phyloP scores from a whole-genome alignment of 2,329 filamentous ascomycete genomes.

The Fusarium tupiense region DNA sequence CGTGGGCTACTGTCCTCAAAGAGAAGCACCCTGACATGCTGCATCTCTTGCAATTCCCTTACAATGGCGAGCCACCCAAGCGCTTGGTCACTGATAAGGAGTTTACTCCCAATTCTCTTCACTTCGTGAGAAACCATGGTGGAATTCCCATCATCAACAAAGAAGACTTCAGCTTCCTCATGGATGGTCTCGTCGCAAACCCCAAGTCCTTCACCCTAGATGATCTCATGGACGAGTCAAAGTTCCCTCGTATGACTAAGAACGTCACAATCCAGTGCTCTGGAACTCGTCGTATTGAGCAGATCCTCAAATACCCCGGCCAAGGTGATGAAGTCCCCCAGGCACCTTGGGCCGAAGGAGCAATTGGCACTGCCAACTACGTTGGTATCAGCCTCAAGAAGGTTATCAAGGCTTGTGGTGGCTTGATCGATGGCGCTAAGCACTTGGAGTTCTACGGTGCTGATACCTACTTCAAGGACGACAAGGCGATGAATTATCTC shows the following conservation, averaged over 20 bases:
- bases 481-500: constrained; percentile 71
- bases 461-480: constrained; percentile 78
- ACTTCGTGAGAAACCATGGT: constrained; percentile 78
- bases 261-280: constrained; percentile 73
- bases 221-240: constrained; percentile 67
- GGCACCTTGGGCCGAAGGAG: constrained; percentile 71
- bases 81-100: constrained; percentile 63
- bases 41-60: constrained; percentile 70
- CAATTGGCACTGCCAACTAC: constrained; percentile 72
- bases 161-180: constrained; percentile 60
- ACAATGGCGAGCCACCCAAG: constrained; percentile 71
- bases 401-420: constrained; percentile 76
- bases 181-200: constrained; percentile 70
- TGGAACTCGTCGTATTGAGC: constrained; percentile 75
- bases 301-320: constrained; percentile 72
- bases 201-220: constrained; percentile 66
- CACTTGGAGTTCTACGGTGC: constrained; percentile 76
- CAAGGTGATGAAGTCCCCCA: constrained; percentile 71
- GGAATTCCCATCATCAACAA: constrained; percentile 73
- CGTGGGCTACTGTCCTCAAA: constrained; percentile 63
- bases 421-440: constrained; percentile 61
- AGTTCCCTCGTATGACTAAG: constrained; percentile 69
- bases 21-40: constrained; percentile 71
- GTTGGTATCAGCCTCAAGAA: constrained; percentile 74
- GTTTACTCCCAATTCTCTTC: constrained; percentile 67